These are phyloP conservation scores for Plasmodium billcollinsi DNA, from an alignment of 169 alveolate genomes.

Conservation along the genomic window DNA sequence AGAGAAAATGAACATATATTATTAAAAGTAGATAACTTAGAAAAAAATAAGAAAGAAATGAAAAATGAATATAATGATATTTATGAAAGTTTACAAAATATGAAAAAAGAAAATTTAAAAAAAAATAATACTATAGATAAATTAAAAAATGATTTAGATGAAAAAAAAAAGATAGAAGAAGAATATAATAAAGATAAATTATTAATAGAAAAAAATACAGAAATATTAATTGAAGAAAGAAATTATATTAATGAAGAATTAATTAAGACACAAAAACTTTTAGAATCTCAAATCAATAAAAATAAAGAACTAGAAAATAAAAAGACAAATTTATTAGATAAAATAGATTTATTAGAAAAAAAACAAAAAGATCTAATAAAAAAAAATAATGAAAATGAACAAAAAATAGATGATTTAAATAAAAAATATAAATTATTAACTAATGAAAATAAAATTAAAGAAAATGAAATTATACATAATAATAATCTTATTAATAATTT, in stretches of 20 bases:
- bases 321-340: slow-evolving; percentile 31
- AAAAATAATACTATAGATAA: slow-evolving; percentile 48
- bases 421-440: slow-evolving; percentile 53
- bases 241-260: slow-evolving; percentile 65
- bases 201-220: slow-evolving; percentile 56
- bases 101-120: slow-evolving; percentile 60
- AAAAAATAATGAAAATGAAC: slow-evolving; percentile 45
- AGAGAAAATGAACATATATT: slow-evolving; percentile 72
- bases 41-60: slow-evolving; percentile 61
- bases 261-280: slow-evolving; percentile 56
- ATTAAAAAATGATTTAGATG: slow-evolving; percentile 57
- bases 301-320: slow-evolving; percentile 56
- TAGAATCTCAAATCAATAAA: slow-evolving; percentile 63
- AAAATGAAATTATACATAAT: slow-evolving; percentile 31
- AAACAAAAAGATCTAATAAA: slow-evolving; percentile 58
- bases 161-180: slow-evolving; percentile 42
- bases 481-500: slow-evolving; percentile 21
- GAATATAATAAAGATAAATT: slow-evolving; percentile 66
- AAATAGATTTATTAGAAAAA: slow-evolving; percentile 58
- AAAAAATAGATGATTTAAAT: slow-evolving; percentile 38
- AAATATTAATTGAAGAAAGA: slow-evolving; percentile 53
- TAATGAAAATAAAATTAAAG: slow-evolving; percentile 44
- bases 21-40: slow-evolving; percentile 58
- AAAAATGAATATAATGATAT: slow-evolving; percentile 68
- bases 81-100: slow-evolving; percentile 19